Evolutionary conservation across 305 asterid genomes (phyloP).

Genomic region (Fraxinus platypoda): DNA sequence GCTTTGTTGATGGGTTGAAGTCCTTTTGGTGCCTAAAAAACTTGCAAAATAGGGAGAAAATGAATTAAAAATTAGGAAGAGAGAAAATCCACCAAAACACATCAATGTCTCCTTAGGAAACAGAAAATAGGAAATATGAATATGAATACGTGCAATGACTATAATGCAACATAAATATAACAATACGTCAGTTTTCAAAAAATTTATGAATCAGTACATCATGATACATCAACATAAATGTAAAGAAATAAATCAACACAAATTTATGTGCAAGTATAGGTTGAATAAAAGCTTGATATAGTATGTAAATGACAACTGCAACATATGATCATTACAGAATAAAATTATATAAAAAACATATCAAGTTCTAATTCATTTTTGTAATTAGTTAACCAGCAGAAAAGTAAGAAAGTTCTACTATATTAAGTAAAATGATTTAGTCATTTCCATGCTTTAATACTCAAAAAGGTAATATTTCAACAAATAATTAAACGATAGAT

Average conservation of each 20-base stretch:
- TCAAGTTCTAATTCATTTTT: background rate
- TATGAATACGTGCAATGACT: background rate
- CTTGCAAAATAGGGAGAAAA: background rate
- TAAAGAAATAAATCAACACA: background rate
- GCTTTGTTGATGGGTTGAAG: background rate
- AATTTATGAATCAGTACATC: background rate
- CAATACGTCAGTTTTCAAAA: background rate
- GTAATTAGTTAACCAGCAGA: background rate
- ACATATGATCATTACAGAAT: background rate
- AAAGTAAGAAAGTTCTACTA: background rate
- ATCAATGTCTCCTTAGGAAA: background rate
- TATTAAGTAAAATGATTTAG: background rate
- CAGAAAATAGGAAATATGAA: background rate
- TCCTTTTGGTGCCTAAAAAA: background rate
- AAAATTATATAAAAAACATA: background rate
- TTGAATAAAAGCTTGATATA: background rate
- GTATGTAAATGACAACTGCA: background rate
- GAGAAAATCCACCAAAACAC: background rate
- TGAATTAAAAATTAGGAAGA: background rate
- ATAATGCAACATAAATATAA: background rate
- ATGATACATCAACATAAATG: background rate
- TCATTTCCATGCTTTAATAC: background rate
- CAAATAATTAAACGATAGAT: background rate
- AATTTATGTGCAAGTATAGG: background rate
- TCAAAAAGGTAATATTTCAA: background rate